These are phyloP conservation scores for Mycena amicta DNA, from an alignment of 768 basidiomycete genomes.

Conservation along the genomic window DNA sequence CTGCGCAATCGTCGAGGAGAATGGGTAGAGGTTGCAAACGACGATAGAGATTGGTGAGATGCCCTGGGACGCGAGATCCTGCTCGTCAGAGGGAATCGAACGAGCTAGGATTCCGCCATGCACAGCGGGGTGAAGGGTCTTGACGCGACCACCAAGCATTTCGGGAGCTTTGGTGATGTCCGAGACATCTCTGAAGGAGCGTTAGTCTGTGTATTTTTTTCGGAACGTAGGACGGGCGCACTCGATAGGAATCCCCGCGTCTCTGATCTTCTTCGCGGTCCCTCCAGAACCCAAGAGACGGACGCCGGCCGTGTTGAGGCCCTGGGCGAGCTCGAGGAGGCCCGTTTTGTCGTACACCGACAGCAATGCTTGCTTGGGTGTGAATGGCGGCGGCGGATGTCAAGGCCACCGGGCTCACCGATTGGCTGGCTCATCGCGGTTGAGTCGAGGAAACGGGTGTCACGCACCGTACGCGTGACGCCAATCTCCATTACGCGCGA, in stretches of 20 bases:
- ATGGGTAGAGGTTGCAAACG: constrained; percentile 99
- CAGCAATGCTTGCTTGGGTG: constrained; percentile 63
- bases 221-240: constrained; percentile 45
- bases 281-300: constrained; percentile 93
- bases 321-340: constrained; percentile 85
- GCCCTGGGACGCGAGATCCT: constrained; percentile 77
- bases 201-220: too few relatives aligned
- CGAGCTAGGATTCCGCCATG: constrained; percentile 98
- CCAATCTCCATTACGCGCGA: too few relatives aligned
- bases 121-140: constrained; percentile 96
- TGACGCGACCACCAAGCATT: constrained; percentile 97
- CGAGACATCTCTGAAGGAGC: constrained; percentile 80
- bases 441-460: too few relatives aligned
- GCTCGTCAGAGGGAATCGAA: constrained; percentile 85
- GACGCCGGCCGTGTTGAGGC: constrained; percentile 80
- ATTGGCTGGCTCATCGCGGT: constrained; percentile 22
- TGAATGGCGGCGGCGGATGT: neutral
- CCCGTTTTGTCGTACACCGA: constrained; percentile 97
- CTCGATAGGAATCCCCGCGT: constrained; percentile 90
- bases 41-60: constrained; percentile 96
- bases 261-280: constrained; percentile 96
- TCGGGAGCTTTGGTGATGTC: constrained; percentile 97
- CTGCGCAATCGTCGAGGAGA: constrained; percentile 86
- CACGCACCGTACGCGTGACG: too few relatives aligned
- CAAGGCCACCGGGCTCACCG: constrained; percentile 17